phyloP scores from a whole-genome alignment of 2,329 filamentous ascomycete species.

The Colletotrichum aenigma region DNA sequence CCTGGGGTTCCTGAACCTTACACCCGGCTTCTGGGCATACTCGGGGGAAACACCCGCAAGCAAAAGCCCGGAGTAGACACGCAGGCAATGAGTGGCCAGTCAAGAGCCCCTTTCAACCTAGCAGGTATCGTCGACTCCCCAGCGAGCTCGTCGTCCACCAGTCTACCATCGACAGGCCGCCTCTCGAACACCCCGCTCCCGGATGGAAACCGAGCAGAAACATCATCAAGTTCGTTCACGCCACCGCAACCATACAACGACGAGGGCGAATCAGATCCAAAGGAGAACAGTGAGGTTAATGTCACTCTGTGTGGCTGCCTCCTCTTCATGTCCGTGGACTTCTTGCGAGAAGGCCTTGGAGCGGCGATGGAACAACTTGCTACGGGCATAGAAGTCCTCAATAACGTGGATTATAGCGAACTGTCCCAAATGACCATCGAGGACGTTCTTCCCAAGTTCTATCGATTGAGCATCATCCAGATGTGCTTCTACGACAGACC shows the following conservation, averaged over 20 bases:
- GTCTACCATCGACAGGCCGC: neutral
- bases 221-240: slow-evolving; percentile 29
- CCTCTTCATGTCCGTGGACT: slow-evolving; percentile 59
- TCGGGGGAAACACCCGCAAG: neutral
- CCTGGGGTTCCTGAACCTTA: neutral
- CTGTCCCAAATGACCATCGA: neutral
- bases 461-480: slow-evolving; percentile 12
- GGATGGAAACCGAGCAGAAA: neutral
- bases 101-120: neutral
- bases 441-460: slow-evolving; percentile 5
- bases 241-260: slow-evolving; percentile 35
- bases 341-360: slow-evolving; percentile 36
- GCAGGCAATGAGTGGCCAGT: neutral
- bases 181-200: neutral
- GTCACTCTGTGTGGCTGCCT: slow-evolving; percentile 49
- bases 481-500: slow-evolving; percentile 7
- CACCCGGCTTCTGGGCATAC: neutral
- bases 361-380: slow-evolving; percentile 13
- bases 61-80: neutral
- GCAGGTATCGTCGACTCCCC: neutral
- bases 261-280: neutral
- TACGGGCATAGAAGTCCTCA: slow-evolving; percentile 2
- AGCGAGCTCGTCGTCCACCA: neutral
- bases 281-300: neutral
- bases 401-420: slow-evolving; percentile 9